phyloP scores from a whole-genome alignment of 148 eudicot genomes.

The Fagopyrum tataricum region DNA sequence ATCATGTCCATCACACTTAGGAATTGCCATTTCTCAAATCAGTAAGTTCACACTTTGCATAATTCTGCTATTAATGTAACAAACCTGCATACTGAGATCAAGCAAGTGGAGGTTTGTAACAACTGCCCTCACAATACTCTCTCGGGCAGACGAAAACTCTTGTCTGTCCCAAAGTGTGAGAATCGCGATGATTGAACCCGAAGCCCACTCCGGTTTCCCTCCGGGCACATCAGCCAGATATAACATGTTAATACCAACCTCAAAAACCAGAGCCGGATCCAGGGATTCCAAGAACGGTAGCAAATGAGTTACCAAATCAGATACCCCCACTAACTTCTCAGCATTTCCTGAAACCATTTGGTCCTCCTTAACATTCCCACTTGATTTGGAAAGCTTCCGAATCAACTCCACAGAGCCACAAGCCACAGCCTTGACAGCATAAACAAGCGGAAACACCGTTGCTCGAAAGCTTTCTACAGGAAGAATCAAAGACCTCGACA shows the following conservation, averaged over 20 bases:
- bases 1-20: neutral
- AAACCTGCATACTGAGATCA: conserved; percentile 97
- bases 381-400: conserved; percentile 54
- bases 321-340: conserved; percentile 88
- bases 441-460: conserved; percentile 66
- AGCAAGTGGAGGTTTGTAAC: conserved; percentile 90
- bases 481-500: conserved; percentile 68
- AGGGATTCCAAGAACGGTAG: conserved; percentile 74
- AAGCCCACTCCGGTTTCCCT: conserved; percentile 99
- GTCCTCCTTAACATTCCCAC: conserved; percentile 18
- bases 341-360: conserved; percentile 46
- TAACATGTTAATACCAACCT: conserved; percentile 91
- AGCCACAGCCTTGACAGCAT: conserved; percentile 88
- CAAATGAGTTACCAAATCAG: conserved; percentile 91
- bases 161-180: conserved; percentile 99
- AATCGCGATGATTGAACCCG: conserved; percentile 75
- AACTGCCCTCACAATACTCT: conserved; percentile 95
- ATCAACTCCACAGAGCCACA: conserved; percentile 75
- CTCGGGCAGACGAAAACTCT: conserved; percentile 89
- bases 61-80: conserved; percentile 1
- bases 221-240: conserved; percentile 98
- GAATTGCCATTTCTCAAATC: neutral
- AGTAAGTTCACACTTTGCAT: neutral
- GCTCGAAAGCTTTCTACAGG: conserved; percentile 89
- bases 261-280: conserved; percentile 89